These are phyloP conservation scores for Colletotrichum phormii DNA, from an alignment of 2,329 filamentous ascomycete genomes.

Conservation along the genomic window DNA sequence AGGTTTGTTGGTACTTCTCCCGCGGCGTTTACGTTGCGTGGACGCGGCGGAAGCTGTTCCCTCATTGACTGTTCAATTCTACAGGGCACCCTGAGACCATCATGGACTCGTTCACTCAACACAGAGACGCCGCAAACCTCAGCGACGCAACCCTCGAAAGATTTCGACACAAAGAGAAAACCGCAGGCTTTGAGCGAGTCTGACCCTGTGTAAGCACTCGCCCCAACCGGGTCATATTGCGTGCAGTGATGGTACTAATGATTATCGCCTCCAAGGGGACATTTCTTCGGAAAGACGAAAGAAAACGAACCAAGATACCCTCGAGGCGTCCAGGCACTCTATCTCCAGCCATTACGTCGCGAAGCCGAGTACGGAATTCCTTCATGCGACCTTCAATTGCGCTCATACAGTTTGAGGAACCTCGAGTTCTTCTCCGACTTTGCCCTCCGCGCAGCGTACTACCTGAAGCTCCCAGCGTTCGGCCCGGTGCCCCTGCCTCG, in stretches of 20 bases:
- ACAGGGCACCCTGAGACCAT: constrained; percentile 8
- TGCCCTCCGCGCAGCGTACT: constrained; percentile 93
- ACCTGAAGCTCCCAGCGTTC: constrained; percentile 85
- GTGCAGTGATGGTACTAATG: neutral
- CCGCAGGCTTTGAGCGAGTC: neutral
- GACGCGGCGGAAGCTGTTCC: neutral
- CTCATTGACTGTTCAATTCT: constrained; percentile 1
- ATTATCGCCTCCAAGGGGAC: neutral
- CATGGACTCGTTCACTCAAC: constrained; percentile 15
- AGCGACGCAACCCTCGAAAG: neutral
- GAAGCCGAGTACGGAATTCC: constrained; percentile 81
- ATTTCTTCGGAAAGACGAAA: neutral
- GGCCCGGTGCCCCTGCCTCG: constrained; percentile 89
- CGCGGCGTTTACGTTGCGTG: neutral
- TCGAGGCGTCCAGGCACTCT: constrained; percentile 84
- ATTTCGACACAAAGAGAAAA: neutral
- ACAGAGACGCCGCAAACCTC: neutral
- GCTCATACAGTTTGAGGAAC: constrained; percentile 90
- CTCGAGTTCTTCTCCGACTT: constrained; percentile 97
- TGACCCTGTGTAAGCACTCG: neutral
- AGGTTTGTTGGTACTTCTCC: neutral
- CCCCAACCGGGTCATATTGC: no score
- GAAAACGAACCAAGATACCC: constrained; percentile 67
- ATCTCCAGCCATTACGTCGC: constrained; percentile 85
- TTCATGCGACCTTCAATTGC: constrained; percentile 89